Conservation (phyloP, 2,329 filamentous ascomycete species). For the Septoria petroselini region DNA sequence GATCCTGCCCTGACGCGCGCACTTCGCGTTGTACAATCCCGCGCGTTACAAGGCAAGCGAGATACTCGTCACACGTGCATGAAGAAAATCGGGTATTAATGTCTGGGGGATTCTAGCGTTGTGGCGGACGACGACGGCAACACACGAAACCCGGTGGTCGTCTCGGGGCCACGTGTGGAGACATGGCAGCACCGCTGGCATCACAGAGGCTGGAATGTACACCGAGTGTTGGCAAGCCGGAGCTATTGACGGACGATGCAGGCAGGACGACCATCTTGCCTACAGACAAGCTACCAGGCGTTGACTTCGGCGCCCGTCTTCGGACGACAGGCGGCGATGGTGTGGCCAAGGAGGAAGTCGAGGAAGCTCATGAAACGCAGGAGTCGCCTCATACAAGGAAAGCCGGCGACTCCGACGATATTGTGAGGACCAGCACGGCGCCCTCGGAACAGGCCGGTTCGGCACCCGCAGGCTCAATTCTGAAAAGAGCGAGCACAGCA, state of each 20-base stretch:
- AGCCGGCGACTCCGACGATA: conserved; percentile 4
- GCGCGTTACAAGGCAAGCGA: too few species aligned
- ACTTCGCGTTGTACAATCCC: too few species aligned
- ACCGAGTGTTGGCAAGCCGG: conserved; percentile 1
- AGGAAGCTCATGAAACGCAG: background rate
- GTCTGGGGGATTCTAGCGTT: too few species aligned
- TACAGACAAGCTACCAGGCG: conserved; percentile 17
- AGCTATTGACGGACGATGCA: conserved; percentile 15
- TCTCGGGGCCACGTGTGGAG: background rate
- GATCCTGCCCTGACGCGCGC: too few species aligned
- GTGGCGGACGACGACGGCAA: background rate
- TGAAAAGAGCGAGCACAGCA: conserved; percentile 23
- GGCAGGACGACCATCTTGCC: conserved; percentile 20
- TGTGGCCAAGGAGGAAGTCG: conserved; percentile 3
- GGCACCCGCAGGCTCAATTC: conserved; percentile 3
- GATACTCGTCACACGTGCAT: too few species aligned
- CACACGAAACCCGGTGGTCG: background rate
- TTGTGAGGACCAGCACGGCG: conserved; percentile 16
- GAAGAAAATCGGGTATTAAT: too few species aligned
- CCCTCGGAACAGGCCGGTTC: background rate
- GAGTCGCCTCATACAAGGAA: conserved; percentile 16
- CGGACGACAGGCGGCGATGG: background rate
- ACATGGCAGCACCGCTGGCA: conserved; percentile 4
- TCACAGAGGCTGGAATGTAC: conserved; percentile 1
- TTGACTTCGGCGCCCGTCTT: conserved; percentile 23